Conservation (phyloP, 176 grass and related monocot genomes). For the Zea mays region DNA sequence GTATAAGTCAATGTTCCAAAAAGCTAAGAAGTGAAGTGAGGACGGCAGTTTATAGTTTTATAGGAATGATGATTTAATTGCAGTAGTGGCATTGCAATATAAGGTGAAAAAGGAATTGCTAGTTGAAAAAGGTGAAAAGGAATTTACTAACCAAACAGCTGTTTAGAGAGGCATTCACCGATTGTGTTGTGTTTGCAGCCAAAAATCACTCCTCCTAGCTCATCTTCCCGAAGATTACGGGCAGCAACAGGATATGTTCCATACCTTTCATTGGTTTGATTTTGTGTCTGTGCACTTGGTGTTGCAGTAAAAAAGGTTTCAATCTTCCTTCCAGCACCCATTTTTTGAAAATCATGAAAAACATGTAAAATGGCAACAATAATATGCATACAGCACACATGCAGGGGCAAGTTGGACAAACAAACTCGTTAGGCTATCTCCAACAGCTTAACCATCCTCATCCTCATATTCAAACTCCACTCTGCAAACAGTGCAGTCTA, state of each 20-base stretch:
- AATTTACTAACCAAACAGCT: slow-evolving; percentile 73
- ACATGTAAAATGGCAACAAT: slow-evolving; percentile 17
- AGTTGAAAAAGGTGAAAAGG: not conserved
- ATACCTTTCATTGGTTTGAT: not conserved
- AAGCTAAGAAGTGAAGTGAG: slow-evolving; percentile 18
- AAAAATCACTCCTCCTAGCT: slow-evolving; percentile 78
- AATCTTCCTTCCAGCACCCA: slow-evolving; percentile 56
- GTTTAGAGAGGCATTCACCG: slow-evolving; percentile 77
- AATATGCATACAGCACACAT: slow-evolving; percentile 5
- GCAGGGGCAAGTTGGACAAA: not conserved
- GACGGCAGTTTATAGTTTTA: not conserved
- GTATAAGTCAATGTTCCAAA: slow-evolving; percentile 12
- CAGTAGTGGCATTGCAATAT: slow-evolving; percentile 10
- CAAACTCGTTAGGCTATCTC: not conserved
- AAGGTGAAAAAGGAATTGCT: slow-evolving; percentile 5
- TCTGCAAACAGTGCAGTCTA: too few species aligned
- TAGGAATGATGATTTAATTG: not conserved
- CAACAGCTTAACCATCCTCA: too few species aligned
- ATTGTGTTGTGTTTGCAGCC: slow-evolving; percentile 70
- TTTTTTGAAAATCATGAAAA: slow-evolving; percentile 44
- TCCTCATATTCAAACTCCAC: too few species aligned
- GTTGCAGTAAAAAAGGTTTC: not conserved
- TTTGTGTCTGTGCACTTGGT: not conserved
- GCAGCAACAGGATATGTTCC: not conserved
- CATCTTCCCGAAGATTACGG: slow-evolving; percentile 48